Base-by-base conservation (phyloP, 805 yeast species). In the Saccharomycopsis malanga region DNA sequence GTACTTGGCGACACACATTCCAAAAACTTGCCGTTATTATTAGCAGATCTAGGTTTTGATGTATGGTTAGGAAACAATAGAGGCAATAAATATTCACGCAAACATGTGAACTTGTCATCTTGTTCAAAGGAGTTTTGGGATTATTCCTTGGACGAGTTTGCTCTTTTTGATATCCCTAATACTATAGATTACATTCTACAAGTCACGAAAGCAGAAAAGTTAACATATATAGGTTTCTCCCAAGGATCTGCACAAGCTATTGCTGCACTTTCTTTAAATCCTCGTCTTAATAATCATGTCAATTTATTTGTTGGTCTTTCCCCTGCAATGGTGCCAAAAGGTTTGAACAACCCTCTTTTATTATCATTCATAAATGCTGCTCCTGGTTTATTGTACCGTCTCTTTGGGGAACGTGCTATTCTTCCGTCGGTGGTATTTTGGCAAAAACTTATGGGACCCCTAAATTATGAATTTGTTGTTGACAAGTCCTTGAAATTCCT, bases 211-310 rank as follows among this genome's bases (percentile, higher is more conserved):
- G 64, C 57, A 47, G 54, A 56, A 24, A 54, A 64, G 15, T 62
- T 88, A 29, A 75, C 79, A 1, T 89, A 87, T 59, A 73, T 89
- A 54, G 98, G 97, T 1, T 89, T 89, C 59, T 81, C 91, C 20
- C 98, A 89, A 62, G 98, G 98, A 18, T 80, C 94, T 0, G 95
- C 97, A 1, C 96, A 89, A 63, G 87, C 87, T 36, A 81, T 89
- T 61, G 96, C 95, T 1, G 73, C 94, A 7, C 67, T 87, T 21
- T 75, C 93, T 0, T 56, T 81, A n/a, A 77, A 79, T 58, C 79
- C 82, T 5, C 69, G 71, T 2, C 68, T 89, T 46, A 85, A 84
- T 61, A 55, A 62, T 7, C 73, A 74, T 54, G 67, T 79, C 36
- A 66, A 70, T n/a, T 64, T 62, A 45, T 82, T 89, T 53, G 76